Evolutionary conservation across 345 rosid species (phyloP).

Genomic region (Citropsis articulata): DNA sequence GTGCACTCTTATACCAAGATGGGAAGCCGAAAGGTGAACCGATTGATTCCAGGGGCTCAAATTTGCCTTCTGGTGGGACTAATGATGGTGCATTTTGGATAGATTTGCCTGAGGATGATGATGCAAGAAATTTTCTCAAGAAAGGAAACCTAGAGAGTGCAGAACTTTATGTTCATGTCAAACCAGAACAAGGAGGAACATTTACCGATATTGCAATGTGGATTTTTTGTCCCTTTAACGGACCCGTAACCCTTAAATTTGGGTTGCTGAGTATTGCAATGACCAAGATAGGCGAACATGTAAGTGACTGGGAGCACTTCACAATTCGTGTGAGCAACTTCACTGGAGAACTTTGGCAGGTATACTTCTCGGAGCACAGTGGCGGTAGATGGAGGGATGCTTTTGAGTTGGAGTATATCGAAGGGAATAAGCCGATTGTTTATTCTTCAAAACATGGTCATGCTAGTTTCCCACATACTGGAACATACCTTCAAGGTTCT

Average conservation of each 20-base stretch:
- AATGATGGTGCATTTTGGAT: conserved; percentile 81
- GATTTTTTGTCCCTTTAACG: conserved; percentile 91
- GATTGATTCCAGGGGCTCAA: conserved; percentile 54
- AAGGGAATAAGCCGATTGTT: conserved; percentile 58
- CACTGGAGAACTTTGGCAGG: conserved; percentile 76
- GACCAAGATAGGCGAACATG: conserved; percentile 76
- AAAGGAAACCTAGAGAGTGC: conserved; percentile 68
- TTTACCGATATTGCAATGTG: conserved; percentile 91
- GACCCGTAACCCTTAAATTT: conserved; percentile 77
- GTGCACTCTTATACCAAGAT: conserved; percentile 56
- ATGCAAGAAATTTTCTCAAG: conserved; percentile 44
- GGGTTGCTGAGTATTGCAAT: conserved; percentile 63
- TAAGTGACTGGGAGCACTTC: conserved; percentile 91
- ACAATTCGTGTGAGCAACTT: conserved; percentile 84
- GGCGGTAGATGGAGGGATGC: conserved; percentile 85
- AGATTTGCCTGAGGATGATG: conserved; percentile 64
- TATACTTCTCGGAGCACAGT: conserved; percentile 83
- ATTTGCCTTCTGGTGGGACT: conserved; percentile 66
- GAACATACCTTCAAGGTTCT: conserved; percentile 78
- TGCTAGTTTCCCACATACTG: conserved; percentile 83
- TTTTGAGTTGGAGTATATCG: conserved; percentile 57
- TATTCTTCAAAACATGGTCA: conserved; percentile 86
- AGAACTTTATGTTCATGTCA: conserved; percentile 82
- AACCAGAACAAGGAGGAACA: conserved; percentile 86
- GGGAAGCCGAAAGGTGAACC: conserved; percentile 46